Base-by-base conservation (phyloP, 1,284 basidiomycete species). In the Melampsora americana region DNA sequence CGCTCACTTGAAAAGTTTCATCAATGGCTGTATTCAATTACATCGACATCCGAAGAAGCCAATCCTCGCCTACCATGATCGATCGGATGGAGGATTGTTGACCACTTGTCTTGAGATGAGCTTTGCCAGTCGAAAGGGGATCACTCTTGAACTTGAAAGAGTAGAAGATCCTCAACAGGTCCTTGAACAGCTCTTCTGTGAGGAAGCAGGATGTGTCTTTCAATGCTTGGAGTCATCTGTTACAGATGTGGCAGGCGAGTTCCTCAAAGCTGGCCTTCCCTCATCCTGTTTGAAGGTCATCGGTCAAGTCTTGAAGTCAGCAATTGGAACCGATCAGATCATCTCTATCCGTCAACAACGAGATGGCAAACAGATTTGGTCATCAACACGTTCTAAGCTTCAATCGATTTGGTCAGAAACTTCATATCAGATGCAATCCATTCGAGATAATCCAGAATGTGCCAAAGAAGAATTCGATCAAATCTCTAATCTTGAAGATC, bases 41-140 rank as follows among this genome's bases (percentile, higher is more conserved):
- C 81, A 84, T 76, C 84, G 85, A 4, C 84, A 88, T 66, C 87
- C 88, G 5, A 87, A 85, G 0, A 82, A 92, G 30, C 71, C 64
- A 23, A 89, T 99, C 0, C 86, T 98, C 53, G 95, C 96, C 0
- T 99, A 99, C 83, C 96, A 99, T 83, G 96, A 99, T 84, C 89
- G 95, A 26, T 98, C 95, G 0, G 96, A 99, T 81, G 96, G 96
- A 74, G 96, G 95, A 62, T 85, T 99, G 46, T 90, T 99, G 83
- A 90, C 92, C 0, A 91, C 95, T 4, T 82, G 97, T 42, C 90
- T 86, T n/a, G 96, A 99, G 84, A 99, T 99, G 96, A 88, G 89
- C 61, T 98, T 99, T 81, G 94, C 95, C 6, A 95, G 93, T 30
- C 88, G 90, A 70, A 86, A 89, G 12, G 96, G 96, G 42, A 87